Percentiles rank a stretch among this genome's conserved stretches.
These are phyloP conservation scores for Hemerocallis citrina DNA, from an alignment of 106 monocot species.

Conservation along the genomic window DNA sequence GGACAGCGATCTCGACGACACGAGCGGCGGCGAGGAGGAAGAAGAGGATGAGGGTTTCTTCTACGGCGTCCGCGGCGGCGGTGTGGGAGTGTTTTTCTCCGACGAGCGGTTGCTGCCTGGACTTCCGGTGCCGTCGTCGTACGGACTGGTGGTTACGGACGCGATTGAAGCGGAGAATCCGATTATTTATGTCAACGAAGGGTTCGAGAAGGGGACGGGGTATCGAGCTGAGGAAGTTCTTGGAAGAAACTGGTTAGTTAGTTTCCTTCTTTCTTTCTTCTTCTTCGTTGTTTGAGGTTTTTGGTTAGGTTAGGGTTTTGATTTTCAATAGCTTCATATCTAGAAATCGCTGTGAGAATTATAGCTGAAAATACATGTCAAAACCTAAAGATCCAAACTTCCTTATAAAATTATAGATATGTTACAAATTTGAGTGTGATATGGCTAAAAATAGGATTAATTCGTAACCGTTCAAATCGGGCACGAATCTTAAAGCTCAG, in stretches of 20 bases:
- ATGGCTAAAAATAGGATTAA: no score
- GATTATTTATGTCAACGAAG: constrained; percentile 83
- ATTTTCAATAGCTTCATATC: no score
- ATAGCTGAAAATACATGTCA: no score
- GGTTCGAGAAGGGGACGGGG: constrained; percentile 82
- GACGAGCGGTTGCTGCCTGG: constrained; percentile 4
- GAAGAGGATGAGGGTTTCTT: constrained; percentile 6
- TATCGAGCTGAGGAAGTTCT: constrained; percentile 90
- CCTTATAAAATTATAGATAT: no score
- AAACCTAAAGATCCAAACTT: no score
- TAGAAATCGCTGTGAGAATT: no score
- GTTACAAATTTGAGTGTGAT: no score
- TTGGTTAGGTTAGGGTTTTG: no score
- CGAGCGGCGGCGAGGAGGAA: constrained; percentile 1
- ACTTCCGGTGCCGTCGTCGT: constrained; percentile 27
- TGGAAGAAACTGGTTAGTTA: constrained; percentile 88
- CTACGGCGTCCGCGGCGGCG: constrained; percentile 6
- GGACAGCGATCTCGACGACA: no score
- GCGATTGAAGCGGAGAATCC: constrained; percentile 78
- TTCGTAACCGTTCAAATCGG: no score
- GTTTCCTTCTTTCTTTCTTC: neutral
- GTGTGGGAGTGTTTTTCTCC: constrained; percentile 9
- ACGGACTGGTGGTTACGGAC: constrained; percentile 81
- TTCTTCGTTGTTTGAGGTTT: no score
- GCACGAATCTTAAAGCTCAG: no score